Evolutionary conservation across 2,329 filamentous ascomycete species (phyloP).

Genomic region (Metarhizium album): DNA sequence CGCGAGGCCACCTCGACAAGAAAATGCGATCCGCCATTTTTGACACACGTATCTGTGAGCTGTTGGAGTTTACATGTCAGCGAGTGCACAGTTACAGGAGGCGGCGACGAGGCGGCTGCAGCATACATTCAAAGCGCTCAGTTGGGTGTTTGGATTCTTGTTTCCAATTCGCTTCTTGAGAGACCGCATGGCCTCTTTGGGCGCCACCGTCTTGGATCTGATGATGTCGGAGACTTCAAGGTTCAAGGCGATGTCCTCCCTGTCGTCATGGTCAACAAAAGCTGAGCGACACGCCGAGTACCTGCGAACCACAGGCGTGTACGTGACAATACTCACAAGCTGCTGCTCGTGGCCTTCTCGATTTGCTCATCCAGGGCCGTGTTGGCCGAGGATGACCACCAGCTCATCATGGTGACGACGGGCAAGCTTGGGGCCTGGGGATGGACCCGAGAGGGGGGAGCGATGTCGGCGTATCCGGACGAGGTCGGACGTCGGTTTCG

Average conservation of each 20-base stretch:
- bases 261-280: constrained; percentile 22
- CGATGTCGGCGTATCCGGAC: neutral
- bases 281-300: constrained; percentile 7
- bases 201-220: constrained; percentile 91
- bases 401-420: constrained; percentile 59
- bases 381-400: constrained; percentile 89
- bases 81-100: neutral
- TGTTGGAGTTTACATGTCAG: constrained; percentile 23
- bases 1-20: constrained; percentile 88
- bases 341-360: constrained; percentile 87
- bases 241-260: constrained; percentile 93
- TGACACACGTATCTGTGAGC: constrained; percentile 97
- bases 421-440: neutral
- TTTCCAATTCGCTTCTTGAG: constrained; percentile 90
- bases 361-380: constrained; percentile 94
- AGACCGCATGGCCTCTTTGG: constrained; percentile 95
- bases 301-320: neutral
- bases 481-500: too few species aligned
- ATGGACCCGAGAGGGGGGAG: neutral
- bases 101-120: neutral
- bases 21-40: constrained; percentile 95
- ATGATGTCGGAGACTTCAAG: constrained; percentile 97
- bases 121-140: constrained; percentile 80
- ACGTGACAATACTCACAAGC: constrained; percentile 51
- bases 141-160: constrained; percentile 94